These are phyloP conservation scores for Fusarium subglutinans DNA, from an alignment of 2,329 filamentous ascomycete genomes.

Conservation along the genomic window DNA sequence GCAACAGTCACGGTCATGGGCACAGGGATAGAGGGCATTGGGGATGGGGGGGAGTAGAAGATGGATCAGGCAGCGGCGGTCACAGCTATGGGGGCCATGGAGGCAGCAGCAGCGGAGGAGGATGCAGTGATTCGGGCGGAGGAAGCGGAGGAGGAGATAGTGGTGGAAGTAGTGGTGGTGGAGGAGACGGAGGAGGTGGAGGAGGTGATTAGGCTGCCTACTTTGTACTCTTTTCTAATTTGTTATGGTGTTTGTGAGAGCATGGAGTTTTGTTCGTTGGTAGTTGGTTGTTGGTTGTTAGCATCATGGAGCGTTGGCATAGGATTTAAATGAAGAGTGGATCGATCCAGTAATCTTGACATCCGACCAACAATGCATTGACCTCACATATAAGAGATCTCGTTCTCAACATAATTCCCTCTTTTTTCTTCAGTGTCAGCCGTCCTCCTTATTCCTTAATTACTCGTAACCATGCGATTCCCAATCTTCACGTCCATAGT, in stretches of 20 bases:
- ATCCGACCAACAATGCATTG: not conserved
- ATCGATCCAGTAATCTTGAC: not conserved
- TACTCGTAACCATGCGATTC: not conserved
- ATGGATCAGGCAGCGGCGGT: not conserved
- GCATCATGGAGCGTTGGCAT: not conserved
- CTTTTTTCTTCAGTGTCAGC: not conserved
- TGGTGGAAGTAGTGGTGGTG: not conserved
- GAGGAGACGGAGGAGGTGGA: too few species aligned
- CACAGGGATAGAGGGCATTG: not conserved
- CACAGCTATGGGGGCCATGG: not conserved
- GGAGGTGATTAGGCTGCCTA: not conserved
- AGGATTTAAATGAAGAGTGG: not conserved
- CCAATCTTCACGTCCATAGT: not conserved
- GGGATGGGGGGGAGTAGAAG: slow-evolving; percentile 10
- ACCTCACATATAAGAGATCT: not conserved
- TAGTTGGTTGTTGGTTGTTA: not conserved
- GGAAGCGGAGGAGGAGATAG: not conserved
- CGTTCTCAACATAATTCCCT: not conserved
- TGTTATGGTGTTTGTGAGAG: not conserved
- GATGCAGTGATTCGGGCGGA: not conserved
- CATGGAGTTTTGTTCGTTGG: not conserved
- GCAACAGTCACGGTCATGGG: not conserved
- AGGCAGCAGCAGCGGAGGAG: not conserved
- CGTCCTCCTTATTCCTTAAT: not conserved
- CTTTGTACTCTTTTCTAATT: too few species aligned